Base-by-base conservation (phyloP, 2,329 filamentous ascomycete genomes). In the Cordyceps javanica region DNA sequence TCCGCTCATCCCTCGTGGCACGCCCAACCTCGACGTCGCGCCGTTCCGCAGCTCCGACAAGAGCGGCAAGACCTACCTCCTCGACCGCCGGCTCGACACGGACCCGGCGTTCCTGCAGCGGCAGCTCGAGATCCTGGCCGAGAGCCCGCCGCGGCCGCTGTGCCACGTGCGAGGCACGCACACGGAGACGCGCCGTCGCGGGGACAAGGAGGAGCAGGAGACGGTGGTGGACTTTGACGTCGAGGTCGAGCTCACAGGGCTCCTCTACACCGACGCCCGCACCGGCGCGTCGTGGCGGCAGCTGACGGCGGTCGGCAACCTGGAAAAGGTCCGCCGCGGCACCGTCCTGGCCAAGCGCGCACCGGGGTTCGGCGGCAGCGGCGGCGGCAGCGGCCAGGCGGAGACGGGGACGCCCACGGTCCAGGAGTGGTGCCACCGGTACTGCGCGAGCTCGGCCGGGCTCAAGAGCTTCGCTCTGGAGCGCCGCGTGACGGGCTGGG, bases 391-490 rank as follows among this genome's bases (percentile, higher is more conserved):
- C 3, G 63, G n/a, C n/a, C n/a, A n/a, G n/a, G n/a, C 66, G 6
- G 70, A 72, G 46, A 64, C 64, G n/a, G 70, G 69, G 21, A 65
- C 62, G 3, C 70, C 71, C 0, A 60, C 62, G n/a, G 64, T 72
- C 44, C 60, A 66, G 9, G 80, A 85, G 59, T 91, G 88, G 88
- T 90, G 86, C 64, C 81, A 87, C 59, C 78, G 80, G 39, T 92
- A 83, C 71, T 86, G 82, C 64, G 79, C 79, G 2, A 83, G 79
- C 62, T 73, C 75, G 23, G 76, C 82, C 1, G 73, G 74, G 9
- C 74, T 90, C 34, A 87, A 86, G 66, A 75, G 70, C 45, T 83
- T 87, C 61, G 66, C 70, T 2, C 70, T 87, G 21, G 72, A 73
- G 61, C 75, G 82, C 9, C 71, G 71, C 32, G 74, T 90, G 50